Evolutionary conservation across 2,329 filamentous ascomycete genomes (phyloP), one percentile per base, ranked within the genome.

Genomic region (Fusarium verrucosum): DNA sequence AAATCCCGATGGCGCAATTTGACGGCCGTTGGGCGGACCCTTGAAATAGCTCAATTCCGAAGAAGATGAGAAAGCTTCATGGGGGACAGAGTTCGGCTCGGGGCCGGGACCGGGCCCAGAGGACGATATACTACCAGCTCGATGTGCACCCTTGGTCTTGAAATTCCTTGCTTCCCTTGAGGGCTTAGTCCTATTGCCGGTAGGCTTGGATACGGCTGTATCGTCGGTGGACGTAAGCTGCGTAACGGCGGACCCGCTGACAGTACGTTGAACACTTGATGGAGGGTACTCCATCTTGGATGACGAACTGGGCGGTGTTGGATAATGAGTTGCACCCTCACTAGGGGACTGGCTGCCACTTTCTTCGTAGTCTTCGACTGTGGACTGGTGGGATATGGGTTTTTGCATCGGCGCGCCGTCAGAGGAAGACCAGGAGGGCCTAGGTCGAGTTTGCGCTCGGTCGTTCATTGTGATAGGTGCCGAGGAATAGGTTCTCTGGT

Each of bases 211-310:
- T 11, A 16, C 25, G 28, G 44, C 38, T 41, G 55, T 19, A 26
- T 65, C 49, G 20, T 58, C 55, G 37, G 35, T 61, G 17, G 57
- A 28, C 30, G 64, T 54, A 46, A 53, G 55, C 23, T 68, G 64
- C 59, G 64, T 67, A 68, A 67, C 64, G 44, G 47, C 35, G 23
- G 61, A 62, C 62, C 62, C 61, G 62, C 33, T 58, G 38, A 28
- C 36, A 45, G 44, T 47, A 28, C 58, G 57, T 45, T 50, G 50
- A 22, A 44, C 41, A 36, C 25, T 55, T 10, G 54, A 60, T 38
- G 46, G 35, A 36, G 54, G 44, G 38, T 55, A 38, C 40, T 60
- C 53, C 28, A 32, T 32, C 46, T 63, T 66, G n/a, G 58, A 65
- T 41, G 50, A 45, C 30, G 59, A 57, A 38, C 55, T 65, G 7